Evolutionary conservation across 2,329 filamentous ascomycete species (phyloP), one percentile per base, ranked within the genome.

Genomic region (Diaporthe destruens): DNA sequence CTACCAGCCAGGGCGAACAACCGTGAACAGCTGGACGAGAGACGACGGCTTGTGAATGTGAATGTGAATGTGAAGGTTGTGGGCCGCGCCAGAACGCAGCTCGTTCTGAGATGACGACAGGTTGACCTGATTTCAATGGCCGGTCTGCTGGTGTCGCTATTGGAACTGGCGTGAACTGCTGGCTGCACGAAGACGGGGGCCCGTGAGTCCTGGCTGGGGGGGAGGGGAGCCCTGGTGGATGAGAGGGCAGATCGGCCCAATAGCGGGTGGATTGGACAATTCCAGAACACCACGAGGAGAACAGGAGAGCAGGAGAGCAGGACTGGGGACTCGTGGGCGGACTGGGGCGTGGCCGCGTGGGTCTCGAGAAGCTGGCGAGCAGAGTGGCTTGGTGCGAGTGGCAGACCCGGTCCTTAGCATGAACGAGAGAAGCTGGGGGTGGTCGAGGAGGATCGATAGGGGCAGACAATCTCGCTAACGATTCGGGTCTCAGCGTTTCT

Each of bases 381-480:
- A 70, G 56, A 42, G 68, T 49, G 47, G 55, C 68, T 61, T 63
- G 44, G 63, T 59, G 57, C 63, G 66, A 72, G 72, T 72, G 75
- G 65, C 73, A 71, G 77, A 76, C 75, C 74, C 74, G 75, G 77
- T 78, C 75, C 76, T 79, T 78, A 78, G 80, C 80, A 81, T 81
- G 79, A 80, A 82, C 77, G 76, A 76, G 77, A 74, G 77, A 77
- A 77, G 75, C 78, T 74, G 75, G 79, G 79, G 77, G 76, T 77
- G 75, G 77, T 76, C 76, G 73, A 78, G 77, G 74, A 77, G 77
- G 55, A 69, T 70, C 49, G 72, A 81, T 80, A 80, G 79, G 79
- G 78, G 78, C 74, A 74, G 78, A 78, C 79, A 84, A 84, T 84
- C 77, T 84, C 82, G 81, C 82, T 84, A 84, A 81, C 76, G 78